phyloP scores from a whole-genome alignment of 352 stramenopile species.

The Globisporangium nagaii region DNA sequence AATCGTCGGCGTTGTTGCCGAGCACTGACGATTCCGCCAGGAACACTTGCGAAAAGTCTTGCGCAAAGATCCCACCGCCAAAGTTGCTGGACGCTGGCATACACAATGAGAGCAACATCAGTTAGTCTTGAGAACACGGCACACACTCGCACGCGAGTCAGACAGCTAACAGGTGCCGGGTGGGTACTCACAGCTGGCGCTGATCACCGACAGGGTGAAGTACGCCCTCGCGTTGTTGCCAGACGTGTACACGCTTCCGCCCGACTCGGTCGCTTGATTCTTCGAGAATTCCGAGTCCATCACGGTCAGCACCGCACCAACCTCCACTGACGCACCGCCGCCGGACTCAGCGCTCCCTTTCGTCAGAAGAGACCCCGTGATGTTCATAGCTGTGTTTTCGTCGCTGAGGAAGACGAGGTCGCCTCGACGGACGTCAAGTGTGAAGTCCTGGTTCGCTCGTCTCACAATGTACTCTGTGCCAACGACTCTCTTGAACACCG shows the following conservation, averaged over 20 bases:
- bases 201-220: constrained; percentile 23
- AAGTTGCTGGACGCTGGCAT: constrained; percentile 36
- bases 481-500: constrained; percentile 14
- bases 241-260: constrained; percentile 38
- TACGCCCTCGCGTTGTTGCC: constrained; percentile 15
- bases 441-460: constrained; percentile 3
- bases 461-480: constrained; percentile 15
- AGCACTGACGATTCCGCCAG: constrained; percentile 21
- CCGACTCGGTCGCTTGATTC: constrained; percentile 38
- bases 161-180: not conserved
- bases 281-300: constrained; percentile 19
- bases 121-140: not conserved
- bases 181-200: constrained; percentile 28
- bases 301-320: constrained; percentile 19
- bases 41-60: constrained; percentile 21
- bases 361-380: constrained; percentile 21
- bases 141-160: not conserved
- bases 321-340: constrained; percentile 30
- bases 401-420: constrained; percentile 31
- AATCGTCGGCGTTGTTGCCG: constrained; percentile 52
- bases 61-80: constrained; percentile 43
- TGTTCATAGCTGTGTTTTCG: constrained; percentile 11
- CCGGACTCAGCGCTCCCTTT: constrained; percentile 39
- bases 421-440: constrained; percentile 15
- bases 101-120: not conserved